phyloP scores from a whole-genome alignment of 2,329 filamentous ascomycete species.

The Parastagonospora nodorum region DNA sequence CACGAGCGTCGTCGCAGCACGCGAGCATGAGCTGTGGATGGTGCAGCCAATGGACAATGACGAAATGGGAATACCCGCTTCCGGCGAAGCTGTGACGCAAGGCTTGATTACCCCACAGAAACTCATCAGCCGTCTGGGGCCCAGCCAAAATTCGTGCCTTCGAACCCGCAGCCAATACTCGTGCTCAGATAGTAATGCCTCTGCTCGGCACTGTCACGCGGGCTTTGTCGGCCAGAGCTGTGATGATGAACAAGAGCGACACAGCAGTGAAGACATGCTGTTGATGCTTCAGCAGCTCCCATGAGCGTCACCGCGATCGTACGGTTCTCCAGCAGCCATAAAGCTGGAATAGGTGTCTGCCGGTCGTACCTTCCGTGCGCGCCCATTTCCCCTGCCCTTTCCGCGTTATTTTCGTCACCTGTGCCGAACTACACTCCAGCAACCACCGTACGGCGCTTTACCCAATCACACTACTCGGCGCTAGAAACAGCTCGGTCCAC shows the following conservation, averaged over 20 bases:
- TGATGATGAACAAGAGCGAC: constrained; percentile 9
- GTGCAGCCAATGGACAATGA: constrained; percentile 20
- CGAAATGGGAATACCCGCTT: constrained; percentile 24
- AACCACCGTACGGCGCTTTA: constrained; percentile 12
- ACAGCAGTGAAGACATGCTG: constrained; percentile 11
- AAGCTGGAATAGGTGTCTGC: constrained; percentile 18
- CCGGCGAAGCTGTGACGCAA: constrained; percentile 22
- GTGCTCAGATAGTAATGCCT: constrained; percentile 6
- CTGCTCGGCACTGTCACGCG: constrained; percentile 15
- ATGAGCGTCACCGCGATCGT: constrained; percentile 11
- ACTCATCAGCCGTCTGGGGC: constrained; percentile 8
- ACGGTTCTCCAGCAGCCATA: constrained; percentile 7
- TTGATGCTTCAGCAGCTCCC: not conserved
- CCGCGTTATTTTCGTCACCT: constrained; percentile 38
- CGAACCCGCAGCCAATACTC: constrained; percentile 14
- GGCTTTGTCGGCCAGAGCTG: not conserved
- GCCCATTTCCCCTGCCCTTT: constrained; percentile 22
- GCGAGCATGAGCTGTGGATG: constrained; percentile 6
- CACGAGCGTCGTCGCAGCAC: constrained; percentile 9
- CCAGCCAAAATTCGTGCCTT: not conserved
- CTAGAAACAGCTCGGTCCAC: constrained; percentile 30
- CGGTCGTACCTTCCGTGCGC: constrained; percentile 25
- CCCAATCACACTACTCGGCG: constrained; percentile 31
- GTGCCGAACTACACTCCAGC: constrained; percentile 26
- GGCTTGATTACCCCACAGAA: constrained; percentile 11